Conservation (phyloP, 768 basidiomycete species). For the Harrya chromipes region DNA sequence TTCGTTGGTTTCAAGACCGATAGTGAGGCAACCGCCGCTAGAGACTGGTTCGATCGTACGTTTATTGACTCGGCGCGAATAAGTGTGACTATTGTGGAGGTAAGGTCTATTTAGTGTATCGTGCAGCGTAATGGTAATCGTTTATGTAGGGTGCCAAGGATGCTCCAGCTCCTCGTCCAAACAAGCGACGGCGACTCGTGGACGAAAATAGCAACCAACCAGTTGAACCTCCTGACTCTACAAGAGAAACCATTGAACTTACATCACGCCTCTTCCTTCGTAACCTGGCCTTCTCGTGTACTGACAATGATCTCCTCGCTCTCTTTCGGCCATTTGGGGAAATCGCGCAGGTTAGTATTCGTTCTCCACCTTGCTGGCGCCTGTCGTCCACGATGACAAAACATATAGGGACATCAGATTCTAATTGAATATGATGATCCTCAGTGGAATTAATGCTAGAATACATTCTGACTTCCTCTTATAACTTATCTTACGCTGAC, state of each 20-base stretch:
- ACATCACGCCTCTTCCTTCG: conserved; percentile 87
- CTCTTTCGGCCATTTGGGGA: conserved; percentile 70
- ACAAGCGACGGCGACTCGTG: conserved; percentile 63
- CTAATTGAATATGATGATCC: conserved; percentile 26
- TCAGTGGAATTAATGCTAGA: conserved; percentile 57
- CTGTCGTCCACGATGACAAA: conserved; percentile 37
- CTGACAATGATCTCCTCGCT: conserved; percentile 61
- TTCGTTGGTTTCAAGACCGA: conserved; percentile 89
- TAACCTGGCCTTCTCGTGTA: conserved; percentile 89
- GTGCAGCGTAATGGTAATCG: conserved; percentile 4
- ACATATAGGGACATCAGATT: conserved; percentile 50
- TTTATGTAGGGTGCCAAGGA: conserved; percentile 59
- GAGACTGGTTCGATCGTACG: conserved; percentile 80
- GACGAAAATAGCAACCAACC: conserved; percentile 30
- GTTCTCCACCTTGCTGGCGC: not conserved
- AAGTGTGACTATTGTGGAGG: conserved; percentile 73
- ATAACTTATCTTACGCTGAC: not conserved
- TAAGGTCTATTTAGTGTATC: conserved; percentile 26
- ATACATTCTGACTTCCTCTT: conserved; percentile 31
- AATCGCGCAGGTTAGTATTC: conserved; percentile 65
- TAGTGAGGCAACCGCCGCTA: conserved; percentile 68
- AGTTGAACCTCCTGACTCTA: conserved; percentile 27
- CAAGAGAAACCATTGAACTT: conserved; percentile 53
- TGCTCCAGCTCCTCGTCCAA: conserved; percentile 63
- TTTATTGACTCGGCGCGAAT: conserved; percentile 82